These are phyloP conservation scores for Verbena officinalis DNA, from an alignment of 257 asterid genomes.

Conservation along the genomic window DNA sequence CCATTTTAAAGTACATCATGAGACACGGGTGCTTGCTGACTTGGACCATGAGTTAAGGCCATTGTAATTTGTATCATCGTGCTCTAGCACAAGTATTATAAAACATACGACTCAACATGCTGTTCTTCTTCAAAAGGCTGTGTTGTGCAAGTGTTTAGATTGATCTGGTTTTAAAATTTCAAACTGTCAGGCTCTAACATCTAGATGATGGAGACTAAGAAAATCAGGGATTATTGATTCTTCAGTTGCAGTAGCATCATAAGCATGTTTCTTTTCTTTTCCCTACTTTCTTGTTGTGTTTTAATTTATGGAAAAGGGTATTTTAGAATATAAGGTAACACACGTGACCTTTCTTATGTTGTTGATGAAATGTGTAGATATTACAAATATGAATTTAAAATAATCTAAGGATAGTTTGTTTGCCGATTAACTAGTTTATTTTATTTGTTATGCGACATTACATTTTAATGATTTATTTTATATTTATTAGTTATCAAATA, in stretches of 20 bases:
- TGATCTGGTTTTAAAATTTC: background rate
- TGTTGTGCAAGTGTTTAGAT: too few species aligned
- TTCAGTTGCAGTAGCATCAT: conserved; percentile 24
- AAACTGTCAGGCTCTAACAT: too few species aligned
- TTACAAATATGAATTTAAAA: background rate
- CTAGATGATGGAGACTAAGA: background rate
- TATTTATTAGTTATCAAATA: background rate
- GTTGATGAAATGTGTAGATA: conserved; percentile 6
- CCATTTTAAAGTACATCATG: conserved; percentile 11
- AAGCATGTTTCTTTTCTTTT: background rate
- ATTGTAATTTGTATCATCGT: background rate
- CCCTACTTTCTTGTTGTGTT: background rate
- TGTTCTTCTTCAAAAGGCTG: conserved; percentile 15
- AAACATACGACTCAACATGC: background rate
- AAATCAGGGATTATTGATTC: background rate
- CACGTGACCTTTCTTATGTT: background rate
- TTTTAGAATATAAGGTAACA: background rate
- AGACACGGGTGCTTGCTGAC: conserved; percentile 2
- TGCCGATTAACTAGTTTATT: too few species aligned
- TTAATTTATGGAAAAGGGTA: background rate
- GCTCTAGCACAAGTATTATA: conserved; percentile 2
- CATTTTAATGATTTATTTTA: background rate
- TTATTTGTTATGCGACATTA: background rate
- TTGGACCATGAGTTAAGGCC: conserved; percentile 19
- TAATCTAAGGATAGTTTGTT: background rate